Base-by-base conservation (phyloP, 1,284 basidiomycete genomes). In the Coniferiporia weirii region DNA sequence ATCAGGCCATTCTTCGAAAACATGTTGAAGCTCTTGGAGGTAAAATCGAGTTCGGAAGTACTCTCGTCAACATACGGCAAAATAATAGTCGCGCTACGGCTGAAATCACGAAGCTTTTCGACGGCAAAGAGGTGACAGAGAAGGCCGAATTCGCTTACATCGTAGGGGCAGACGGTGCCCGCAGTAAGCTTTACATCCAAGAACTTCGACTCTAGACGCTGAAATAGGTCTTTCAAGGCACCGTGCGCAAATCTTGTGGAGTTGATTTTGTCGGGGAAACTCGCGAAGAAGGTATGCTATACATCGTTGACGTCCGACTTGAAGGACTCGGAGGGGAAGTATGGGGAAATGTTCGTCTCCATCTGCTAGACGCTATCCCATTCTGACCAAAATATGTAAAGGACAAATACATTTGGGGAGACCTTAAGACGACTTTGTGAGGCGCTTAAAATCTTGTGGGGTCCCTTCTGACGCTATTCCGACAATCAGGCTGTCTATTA, bases 191-290 rank as follows among this genome's bases (percentile, higher is more conserved):
- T 6, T 27, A 38, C 15, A 10, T 13, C 34, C 52, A 38, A n/a
- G 13, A 38, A 5, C 44, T 51, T 13, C 40, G 49, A 2, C 19
- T 54, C 32, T n/a, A 27, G 5, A 34, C 22, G 46, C 44, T n/a
- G 27, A n/a, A 47, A 60, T 22, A 38, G 1, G 7, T 12, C 5
- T 17, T 63, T 13, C 17, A 34, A 71, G 71, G 72, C 35, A 57
- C 66, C 17, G 62, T 65, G 36, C 60, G 72, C 32, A 79, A 80
- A 59, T 68, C 70, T 22, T 70, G 79, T 9, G 75, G 74, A 0
- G 61, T 81, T 35, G 61, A 70, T 0, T 81, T 82, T 60, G 56
- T 76, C 1, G 81, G 80, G 0, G 76, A 82, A 59, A 75, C 73
- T 0, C 67, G 66, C 40, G 65, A 75, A n/a, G 64, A 47, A 19